Base-by-base conservation (phyloP, 2,329 filamentous ascomycete genomes). In the Fusarium scirpi region DNA sequence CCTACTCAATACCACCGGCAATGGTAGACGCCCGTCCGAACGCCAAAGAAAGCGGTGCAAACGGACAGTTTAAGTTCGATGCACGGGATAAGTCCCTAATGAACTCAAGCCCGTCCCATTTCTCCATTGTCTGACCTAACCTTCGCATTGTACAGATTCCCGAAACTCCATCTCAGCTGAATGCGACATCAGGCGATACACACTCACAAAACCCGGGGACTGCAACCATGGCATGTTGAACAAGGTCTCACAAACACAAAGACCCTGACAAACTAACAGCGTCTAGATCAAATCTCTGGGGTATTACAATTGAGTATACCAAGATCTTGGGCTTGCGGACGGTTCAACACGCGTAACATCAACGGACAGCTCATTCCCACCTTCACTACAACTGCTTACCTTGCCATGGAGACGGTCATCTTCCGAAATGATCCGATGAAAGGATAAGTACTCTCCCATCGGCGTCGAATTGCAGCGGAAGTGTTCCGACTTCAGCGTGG, bases 81-180 rank as follows among this genome's bases (percentile, higher is more conserved):
- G 6, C 34, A 38, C 9, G 22, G 22, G 5, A 9, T 3, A 32
- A 15, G 5, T 9, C 32, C 32, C 8, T 8, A 34, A 34, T 34
- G 4, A 18, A 18, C 32, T n/a, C 9, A 18, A 38, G 34, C 34
- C 34, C 6, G 10, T 38, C 18, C 5, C 18, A 38, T 38, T n/a
- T 11, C 18, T 2, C 3, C 5, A n/a, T 11, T 18, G 34, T 25
- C 25, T 25, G 22, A 67, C n/a, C 6, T 34, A n/a, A n/a, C 43
- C 67, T 47, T 64, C 60, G 57, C 58, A 58, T 49, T 55, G 57
- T 49, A 44, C 18, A 72, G 67, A 72, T 69, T 49, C 43, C 53
- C 58, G 67, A 69, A 61, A 65, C 47, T 48, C 52, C 34, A 44
- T 43, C 18, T 48, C 55, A 65, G 53, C 30, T 58, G 30, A 22